Evolutionary conservation across 2,329 filamentous ascomycete species (phyloP).

Genomic region (Balansia obtecta): DNA sequence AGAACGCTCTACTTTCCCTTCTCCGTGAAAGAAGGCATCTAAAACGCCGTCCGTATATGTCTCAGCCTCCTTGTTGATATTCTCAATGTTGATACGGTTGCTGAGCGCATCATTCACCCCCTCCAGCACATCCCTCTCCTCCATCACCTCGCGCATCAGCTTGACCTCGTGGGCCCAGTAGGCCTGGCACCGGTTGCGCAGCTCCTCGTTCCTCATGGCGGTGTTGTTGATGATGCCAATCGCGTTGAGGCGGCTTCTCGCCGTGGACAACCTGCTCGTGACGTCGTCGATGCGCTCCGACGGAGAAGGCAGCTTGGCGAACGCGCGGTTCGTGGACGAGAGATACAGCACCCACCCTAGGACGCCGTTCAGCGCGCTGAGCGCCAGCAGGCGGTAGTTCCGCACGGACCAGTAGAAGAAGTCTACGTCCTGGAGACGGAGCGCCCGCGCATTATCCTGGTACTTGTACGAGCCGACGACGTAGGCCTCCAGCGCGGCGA

Average conservation of each 20-base stretch:
- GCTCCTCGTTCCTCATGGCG: constrained; percentile 55
- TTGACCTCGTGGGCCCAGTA: constrained; percentile 76
- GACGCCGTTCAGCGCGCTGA: constrained; percentile 51
- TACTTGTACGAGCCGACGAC: constrained; percentile 52
- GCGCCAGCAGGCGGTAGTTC: constrained; percentile 46
- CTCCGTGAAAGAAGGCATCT: constrained; percentile 16
- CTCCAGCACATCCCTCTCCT: constrained; percentile 63
- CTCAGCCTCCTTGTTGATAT: constrained; percentile 52
- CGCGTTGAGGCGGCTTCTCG: constrained; percentile 57
- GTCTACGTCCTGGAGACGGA: constrained; percentile 51
- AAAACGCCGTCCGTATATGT: constrained; percentile 38
- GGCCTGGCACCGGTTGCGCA: constrained; percentile 51
- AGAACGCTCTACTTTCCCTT: not conserved
- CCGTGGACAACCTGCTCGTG: constrained; percentile 42
- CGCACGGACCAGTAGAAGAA: constrained; percentile 61
- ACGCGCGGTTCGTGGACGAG: constrained; percentile 67
- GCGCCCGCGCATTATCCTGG: constrained; percentile 48
- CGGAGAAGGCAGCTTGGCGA: constrained; percentile 47
- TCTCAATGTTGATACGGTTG: constrained; percentile 49
- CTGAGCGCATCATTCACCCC: constrained; percentile 56
- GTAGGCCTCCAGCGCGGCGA: constrained; percentile 56
- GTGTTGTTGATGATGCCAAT: constrained; percentile 71
- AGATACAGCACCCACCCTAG: constrained; percentile 61
- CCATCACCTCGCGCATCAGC: constrained; percentile 62
- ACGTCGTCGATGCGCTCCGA: constrained; percentile 54